phyloP scores from a whole-genome alignment of 768 basidiomycete species.

The Tricholoma sp. region DNA sequence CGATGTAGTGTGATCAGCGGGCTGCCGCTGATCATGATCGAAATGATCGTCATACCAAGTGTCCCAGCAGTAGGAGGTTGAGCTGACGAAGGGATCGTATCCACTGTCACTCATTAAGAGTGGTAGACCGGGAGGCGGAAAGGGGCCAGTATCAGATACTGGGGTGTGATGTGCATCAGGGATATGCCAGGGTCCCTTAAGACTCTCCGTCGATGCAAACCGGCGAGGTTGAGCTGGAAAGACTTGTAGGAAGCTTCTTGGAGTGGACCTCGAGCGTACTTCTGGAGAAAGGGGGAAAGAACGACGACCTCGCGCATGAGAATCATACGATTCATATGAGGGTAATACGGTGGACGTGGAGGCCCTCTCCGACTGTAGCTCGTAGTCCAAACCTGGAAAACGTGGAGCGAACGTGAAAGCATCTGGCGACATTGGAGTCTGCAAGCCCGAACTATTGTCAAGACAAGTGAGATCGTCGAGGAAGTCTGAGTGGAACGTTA shows the following conservation, averaged over 20 bases:
- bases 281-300: not conserved
- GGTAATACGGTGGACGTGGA: not conserved
- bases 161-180: too few species aligned
- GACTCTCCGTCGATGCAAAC: not conserved
- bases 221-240: not conserved
- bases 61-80: not conserved
- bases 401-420: too few species aligned
- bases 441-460: not conserved
- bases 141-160: too few species aligned
- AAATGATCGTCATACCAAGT: not conserved
- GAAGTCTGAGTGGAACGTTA: not conserved
- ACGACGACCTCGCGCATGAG: not conserved
- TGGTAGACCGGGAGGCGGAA: too few species aligned
- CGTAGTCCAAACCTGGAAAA: too few species aligned
- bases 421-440: not conserved
- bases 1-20: too few species aligned
- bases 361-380: not conserved
- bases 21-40: slow-evolving; percentile 1
- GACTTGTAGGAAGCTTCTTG: not conserved
- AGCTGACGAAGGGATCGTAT: not conserved
- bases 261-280: not conserved
- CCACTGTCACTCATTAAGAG: not conserved
- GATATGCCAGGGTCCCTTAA: not conserved
- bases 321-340: not conserved
- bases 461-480: not conserved